phyloP scores from a whole-genome alignment of 202 grass and related monocot species.

The Schoenoplectus tabernaemontani region DNA sequence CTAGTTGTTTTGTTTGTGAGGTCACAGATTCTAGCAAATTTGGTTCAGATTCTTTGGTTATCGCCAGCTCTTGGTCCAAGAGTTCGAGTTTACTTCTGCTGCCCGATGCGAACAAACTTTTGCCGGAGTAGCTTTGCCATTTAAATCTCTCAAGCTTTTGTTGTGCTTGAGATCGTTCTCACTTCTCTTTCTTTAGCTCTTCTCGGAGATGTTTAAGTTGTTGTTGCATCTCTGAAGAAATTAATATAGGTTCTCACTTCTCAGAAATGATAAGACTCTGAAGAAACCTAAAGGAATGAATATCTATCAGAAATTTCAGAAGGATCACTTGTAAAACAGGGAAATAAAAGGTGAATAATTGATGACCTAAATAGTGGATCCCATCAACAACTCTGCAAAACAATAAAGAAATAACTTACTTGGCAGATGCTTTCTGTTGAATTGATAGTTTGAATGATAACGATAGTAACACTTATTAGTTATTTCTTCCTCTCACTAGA shows the following conservation, averaged over 20 bases:
- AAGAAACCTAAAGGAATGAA: not conserved
- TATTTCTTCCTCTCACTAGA: not conserved
- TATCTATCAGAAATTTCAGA: not conserved
- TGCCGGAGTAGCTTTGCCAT: constrained; percentile 30
- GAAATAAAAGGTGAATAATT: not conserved
- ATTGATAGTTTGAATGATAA: constrained; percentile 2
- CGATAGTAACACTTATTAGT: not conserved
- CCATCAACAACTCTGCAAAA: not conserved
- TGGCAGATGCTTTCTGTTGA: not conserved
- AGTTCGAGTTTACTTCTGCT: constrained; percentile 36
- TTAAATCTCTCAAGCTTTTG: constrained; percentile 55
- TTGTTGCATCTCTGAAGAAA: constrained; percentile 37
- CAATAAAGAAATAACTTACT: not conserved
- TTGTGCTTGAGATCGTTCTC: constrained; percentile 52
- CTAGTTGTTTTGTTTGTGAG: constrained; percentile 77
- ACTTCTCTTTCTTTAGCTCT: constrained; percentile 49
- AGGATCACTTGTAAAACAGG: not conserved
- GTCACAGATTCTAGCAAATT: constrained; percentile 72
- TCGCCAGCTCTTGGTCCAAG: constrained; percentile 40
- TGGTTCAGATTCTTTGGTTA: constrained; percentile 54
- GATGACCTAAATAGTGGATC: not conserved
- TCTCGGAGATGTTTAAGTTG: constrained; percentile 54
- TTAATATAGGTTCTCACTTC: not conserved
- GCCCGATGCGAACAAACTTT: not conserved
- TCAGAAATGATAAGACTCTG: not conserved